Base-by-base conservation (phyloP, 2,329 filamentous ascomycete species). In the Colletotrichum incanum region DNA sequence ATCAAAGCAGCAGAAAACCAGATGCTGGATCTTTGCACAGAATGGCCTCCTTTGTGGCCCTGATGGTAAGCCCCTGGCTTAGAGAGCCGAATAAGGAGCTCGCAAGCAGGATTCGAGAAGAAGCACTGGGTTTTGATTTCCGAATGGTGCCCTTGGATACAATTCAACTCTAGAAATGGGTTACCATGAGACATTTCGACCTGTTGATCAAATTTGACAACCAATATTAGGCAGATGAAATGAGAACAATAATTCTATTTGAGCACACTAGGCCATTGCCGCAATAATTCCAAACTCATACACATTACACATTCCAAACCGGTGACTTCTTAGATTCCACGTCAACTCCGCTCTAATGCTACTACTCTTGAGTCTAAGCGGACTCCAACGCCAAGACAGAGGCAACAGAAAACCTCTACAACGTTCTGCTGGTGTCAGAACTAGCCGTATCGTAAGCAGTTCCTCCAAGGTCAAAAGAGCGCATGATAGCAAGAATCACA, bases 401-500 rank as follows among this genome's bases (percentile, higher is more conserved):
- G 34, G 6, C 11, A 18, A 43, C 4, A 55, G 18, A 14, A 14
- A 20, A 31, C 14, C 26, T 1, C 50, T 64, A 64, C 5, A 55
- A 34, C 0, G 61, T 64, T 34, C 61, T 54, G 55, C 64, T 49
- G 20, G 63, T 67, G 12, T 71, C 68, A 26, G 68, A 71, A 26
- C 70, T 49, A 6, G 60, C 66, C 23, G 39, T 28, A 8, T 72
- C 70, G 50, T 75, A 75, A 56, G 56, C 74, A 34, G 76, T 78
- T 14, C 71, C 75, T 60, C 28, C 76, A 60, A 79, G 76, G 65
- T 88, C 88, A 80, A 94, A 94, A 1, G 89, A 89, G 71, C 91
- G 87, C 84, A 92, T 86, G 0, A 93, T 86, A 2, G 92, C 92
- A 49, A 93, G 81, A 11, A 88, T 80, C 20, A 94, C 89, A 5